Evolutionary conservation across 163 green algal species (phyloP), one percentile per base, ranked within the genome.

Genomic region (Volvox carteri): DNA sequence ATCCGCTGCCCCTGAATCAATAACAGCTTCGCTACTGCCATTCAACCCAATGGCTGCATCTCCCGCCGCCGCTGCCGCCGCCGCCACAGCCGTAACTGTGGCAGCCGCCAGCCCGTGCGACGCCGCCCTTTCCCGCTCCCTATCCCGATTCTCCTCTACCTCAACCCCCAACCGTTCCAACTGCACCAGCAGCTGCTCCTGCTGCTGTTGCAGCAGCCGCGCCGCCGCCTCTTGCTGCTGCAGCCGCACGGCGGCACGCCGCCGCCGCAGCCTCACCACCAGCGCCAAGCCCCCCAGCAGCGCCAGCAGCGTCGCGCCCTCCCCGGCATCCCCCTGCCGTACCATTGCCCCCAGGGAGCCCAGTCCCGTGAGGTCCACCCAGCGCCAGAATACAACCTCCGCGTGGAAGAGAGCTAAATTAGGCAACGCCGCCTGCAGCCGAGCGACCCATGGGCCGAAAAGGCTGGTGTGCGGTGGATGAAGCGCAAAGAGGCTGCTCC

Each of bases 241-340:
- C 84, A 37, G 19, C n/a, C 89, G 60, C 25, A 42, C 77, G 25
- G 67, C 85, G 6, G 78, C 78, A 2, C 90, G 72, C 48, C 67
- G 78, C 78, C 81, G 42, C 85, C 90, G 39, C 39, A 84, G 46
- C 75, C 86, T 11, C 67, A 94, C 67, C 79, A 95, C 92, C 28
- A 94, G 42, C 58, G 77, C 33, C 84, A 95, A 80, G 39, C 91
- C 74, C 6, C 76, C 90, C 67, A 94, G 50, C 68, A 95, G 83
- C 73, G 85, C 84, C 37, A 94, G 23, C 78, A 95, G 87, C 84
- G 87, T 54, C 42, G 85, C 30, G 18, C 85, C 93, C 50, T 95
- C 92, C 11, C 84, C 73, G 25, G 37, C 46, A 14, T 93, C 88
- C 6, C 65, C 83, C 37, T 52, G 48, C 41, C 35, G 19, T 54